These are phyloP conservation scores for Diplodia corticola DNA, from an alignment of 2,329 filamentous ascomycete genomes.

Conservation along the genomic window DNA sequence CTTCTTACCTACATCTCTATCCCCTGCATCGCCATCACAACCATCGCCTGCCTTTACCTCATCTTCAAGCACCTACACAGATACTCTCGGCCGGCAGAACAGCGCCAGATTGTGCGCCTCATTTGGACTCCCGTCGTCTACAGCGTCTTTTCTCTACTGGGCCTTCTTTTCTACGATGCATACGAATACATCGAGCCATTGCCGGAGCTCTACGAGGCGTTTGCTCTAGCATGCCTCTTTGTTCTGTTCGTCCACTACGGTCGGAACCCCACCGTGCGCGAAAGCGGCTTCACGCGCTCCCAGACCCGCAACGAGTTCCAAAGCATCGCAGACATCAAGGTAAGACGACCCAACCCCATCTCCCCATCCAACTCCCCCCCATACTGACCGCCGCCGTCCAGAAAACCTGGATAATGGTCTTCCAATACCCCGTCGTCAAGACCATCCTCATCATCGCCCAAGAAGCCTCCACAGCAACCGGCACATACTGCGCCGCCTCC, in stretches of 20 bases:
- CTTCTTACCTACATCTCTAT: conserved; percentile 27
- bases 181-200: conserved; percentile 33
- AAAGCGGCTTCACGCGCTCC: neutral
- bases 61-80: conserved; percentile 30
- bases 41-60: conserved; percentile 27
- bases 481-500: conserved; percentile 27
- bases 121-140: conserved; percentile 30
- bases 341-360: too few relatives aligned
- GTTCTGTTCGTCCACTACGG: conserved; percentile 3
- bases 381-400: conserved; percentile 6
- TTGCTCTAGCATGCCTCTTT: conserved; percentile 28
- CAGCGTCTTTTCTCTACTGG: conserved; percentile 27
- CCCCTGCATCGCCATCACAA: conserved; percentile 25
- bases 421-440: conserved; percentile 33
- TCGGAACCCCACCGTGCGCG: neutral
- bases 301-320: neutral
- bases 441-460: conserved; percentile 28
- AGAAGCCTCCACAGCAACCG: conserved; percentile 29
- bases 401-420: conserved; percentile 31
- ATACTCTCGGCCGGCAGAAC: conserved; percentile 33
- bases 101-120: conserved; percentile 35
- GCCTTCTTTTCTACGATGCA: conserved; percentile 30
- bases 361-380: conserved; percentile 22
- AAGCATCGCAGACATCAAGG: neutral
- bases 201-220: conserved; percentile 34